phyloP scores from a whole-genome alignment of 1,139 yeast genomes.

The Kodamaea plutei region DNA sequence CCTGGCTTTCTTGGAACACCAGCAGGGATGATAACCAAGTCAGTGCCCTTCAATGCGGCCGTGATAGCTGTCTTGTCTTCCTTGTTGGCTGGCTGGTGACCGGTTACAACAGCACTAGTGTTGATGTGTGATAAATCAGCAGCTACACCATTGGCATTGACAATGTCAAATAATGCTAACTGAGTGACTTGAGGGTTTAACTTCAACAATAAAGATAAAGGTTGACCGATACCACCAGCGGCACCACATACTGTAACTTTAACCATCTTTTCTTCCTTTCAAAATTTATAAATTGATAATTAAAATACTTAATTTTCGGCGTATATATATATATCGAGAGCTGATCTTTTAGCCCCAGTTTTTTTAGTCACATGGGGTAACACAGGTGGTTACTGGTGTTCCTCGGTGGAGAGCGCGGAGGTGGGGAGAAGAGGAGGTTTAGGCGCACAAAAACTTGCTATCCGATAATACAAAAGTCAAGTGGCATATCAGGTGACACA shows the following conservation, averaged over 20 bases:
- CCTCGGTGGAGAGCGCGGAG: too few species aligned
- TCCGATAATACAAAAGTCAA: too few species aligned
- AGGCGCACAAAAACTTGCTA: too few species aligned
- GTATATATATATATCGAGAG: too few species aligned
- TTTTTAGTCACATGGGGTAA: too few species aligned
- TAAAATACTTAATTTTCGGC: too few species aligned
- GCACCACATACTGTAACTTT: constrained; percentile 77
- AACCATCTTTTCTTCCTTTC: constrained; percentile 45
- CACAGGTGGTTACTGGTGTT: too few species aligned
- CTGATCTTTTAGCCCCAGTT: too few species aligned
- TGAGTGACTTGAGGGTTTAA: constrained; percentile 52
- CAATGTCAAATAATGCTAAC: constrained; percentile 62
- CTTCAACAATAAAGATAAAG: constrained; percentile 62
- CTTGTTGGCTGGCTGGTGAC: constrained; percentile 51
- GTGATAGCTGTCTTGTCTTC: constrained; percentile 45
- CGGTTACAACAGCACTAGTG: constrained; percentile 52
- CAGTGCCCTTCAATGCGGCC: constrained; percentile 51
- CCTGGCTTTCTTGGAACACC: constrained; percentile 81
- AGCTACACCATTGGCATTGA: constrained; percentile 67
- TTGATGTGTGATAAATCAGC: constrained; percentile 72
- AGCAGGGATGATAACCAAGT: constrained; percentile 72
- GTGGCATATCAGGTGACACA: too few species aligned
- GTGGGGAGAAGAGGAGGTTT: too few species aligned
- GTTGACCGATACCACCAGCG: constrained; percentile 81
- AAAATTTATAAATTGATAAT: too few species aligned